Base-by-base conservation (phyloP, 2,329 filamentous ascomycete genomes). In the Neonectria magnoliae region DNA sequence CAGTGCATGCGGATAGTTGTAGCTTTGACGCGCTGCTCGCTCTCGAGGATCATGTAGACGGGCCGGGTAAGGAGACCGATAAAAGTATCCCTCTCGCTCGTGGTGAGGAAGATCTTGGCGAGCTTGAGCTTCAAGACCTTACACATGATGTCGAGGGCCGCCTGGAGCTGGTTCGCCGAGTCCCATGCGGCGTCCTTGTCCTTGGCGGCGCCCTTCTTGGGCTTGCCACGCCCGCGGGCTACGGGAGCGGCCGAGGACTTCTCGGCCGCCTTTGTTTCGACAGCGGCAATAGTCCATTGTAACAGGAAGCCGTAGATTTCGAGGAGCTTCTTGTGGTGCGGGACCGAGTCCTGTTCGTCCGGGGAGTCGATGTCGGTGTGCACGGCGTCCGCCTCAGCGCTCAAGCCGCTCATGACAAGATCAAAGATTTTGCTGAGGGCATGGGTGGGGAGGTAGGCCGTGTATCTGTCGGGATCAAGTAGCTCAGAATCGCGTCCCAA, bases 21-120 rank as follows among this genome's bases (percentile, higher is more conserved):
- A 73, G 87, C 92, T 83, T 98, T 99, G 69, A 94, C 91, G 66
- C 96, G 88, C 76, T 94, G 91, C 79, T 99, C 96, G 78, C 92
- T 98, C 81, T 99, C 96, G 45, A 99, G 84, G 25, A 99, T 88
- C 80, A 98, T 88, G 79, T 98, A 99, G 11, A 97, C 92, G 1
- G 96, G 94, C 42, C 96, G 88, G 0, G 96, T 98, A 71, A 99
- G 91, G 0, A 99, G 85, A 58, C 92, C 90, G 66, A 99, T 91
- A 73, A 99, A 98, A 0, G 94, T 98, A 76, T 99, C 96, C 66
- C 95, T 88, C 80, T 99, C 96, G 52, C 95, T 97, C 0, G 96
- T 99, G 0, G 96, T 99, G 66, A 98, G 81, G 76, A 99, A 99
- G 66, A 99, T 95, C 76, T 93, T 94, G 71, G 91, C 89, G 54